Percentiles rank a stretch among this genome's conserved stretches.
phyloP scores from a whole-genome alignment of 495 filamentous ascomycete species.

The Neurospora sp. region DNA sequence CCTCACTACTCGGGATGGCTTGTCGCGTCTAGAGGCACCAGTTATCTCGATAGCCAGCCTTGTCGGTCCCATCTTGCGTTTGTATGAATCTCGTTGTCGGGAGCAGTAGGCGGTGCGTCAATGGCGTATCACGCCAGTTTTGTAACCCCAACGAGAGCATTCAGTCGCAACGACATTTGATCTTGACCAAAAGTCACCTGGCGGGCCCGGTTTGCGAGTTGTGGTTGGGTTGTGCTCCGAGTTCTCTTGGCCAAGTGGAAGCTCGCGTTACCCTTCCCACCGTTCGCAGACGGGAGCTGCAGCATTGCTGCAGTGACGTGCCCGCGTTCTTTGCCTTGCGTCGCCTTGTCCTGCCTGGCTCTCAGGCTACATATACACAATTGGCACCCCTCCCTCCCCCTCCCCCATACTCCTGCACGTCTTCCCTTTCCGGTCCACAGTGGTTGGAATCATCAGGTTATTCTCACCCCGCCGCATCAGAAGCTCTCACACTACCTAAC shows the following conservation, averaged over 20 bases:
- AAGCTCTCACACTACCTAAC: constrained; percentile 2
- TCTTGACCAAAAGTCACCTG: constrained; percentile 14
- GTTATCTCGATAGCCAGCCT: neutral
- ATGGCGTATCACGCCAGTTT: constrained; percentile 31
- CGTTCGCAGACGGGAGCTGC: constrained; percentile 17
- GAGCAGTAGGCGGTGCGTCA: constrained; percentile 29
- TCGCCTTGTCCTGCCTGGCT: constrained; percentile 21
- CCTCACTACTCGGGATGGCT: neutral
- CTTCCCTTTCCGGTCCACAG: constrained; percentile 30
- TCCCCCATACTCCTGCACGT: constrained; percentile 28
- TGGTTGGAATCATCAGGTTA: constrained; percentile 14
- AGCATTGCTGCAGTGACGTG: constrained; percentile 30
- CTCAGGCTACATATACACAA: constrained; percentile 16
- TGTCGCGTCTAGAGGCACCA: neutral
- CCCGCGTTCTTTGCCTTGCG: constrained; percentile 28
- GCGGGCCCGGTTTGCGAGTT: constrained; percentile 2
- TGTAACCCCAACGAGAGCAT: constrained; percentile 16
- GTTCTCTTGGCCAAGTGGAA: constrained; percentile 11
- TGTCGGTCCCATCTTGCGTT: neutral
- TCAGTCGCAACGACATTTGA: constrained; percentile 16
- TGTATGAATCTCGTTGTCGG: constrained; percentile 14
- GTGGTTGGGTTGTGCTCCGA: constrained; percentile 6
- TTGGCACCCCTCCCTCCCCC: constrained; percentile 18
- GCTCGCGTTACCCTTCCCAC: constrained; percentile 13
- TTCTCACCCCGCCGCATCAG: constrained; percentile 22